These are phyloP conservation scores for Plantago ovata DNA, from an alignment of 257 asterid genomes.

Conservation along the genomic window DNA sequence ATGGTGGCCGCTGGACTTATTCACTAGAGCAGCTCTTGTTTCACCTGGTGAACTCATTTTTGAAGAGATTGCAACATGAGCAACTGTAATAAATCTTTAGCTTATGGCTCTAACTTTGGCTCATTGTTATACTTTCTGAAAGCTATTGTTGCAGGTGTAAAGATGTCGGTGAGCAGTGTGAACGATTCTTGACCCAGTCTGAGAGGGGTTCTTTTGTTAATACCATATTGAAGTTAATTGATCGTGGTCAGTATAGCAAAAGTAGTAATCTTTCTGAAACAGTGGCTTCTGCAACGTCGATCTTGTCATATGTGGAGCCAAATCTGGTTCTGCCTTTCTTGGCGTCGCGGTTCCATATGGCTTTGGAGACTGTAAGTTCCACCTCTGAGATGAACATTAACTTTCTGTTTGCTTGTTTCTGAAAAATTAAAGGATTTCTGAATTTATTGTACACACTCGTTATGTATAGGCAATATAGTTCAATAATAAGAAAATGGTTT, in stretches of 20 bases:
- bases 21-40: constrained; percentile 79
- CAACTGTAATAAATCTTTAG: constrained; percentile 64
- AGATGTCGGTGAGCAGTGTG: constrained; percentile 45
- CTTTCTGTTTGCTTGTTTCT: constrained; percentile 5
- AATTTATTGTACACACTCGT: constrained; percentile 10
- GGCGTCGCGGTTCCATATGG: constrained; percentile 93
- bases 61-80: constrained; percentile 82
- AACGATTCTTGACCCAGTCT: constrained; percentile 49
- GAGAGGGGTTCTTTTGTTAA: constrained; percentile 81
- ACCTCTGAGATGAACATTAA: constrained; percentile 1
- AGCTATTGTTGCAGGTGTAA: constrained; percentile 57
- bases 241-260: constrained; percentile 99
- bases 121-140: constrained; percentile 26
- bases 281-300: constrained; percentile 89
- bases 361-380: constrained; percentile 92
- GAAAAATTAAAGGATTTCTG: constrained; percentile 1
- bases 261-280: constrained; percentile 88
- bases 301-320: constrained; percentile 91
- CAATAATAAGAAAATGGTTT: constrained; percentile 7
- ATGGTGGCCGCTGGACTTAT: constrained; percentile 99
- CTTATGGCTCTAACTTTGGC: constrained; percentile 11
- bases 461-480: constrained; percentile 14
- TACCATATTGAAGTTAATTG: constrained; percentile 75
- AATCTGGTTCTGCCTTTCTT: constrained; percentile 89
- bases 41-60: constrained; percentile 74